These are phyloP conservation scores for Catenaria anguillulae DNA, from an alignment of 371 early-diverging fungal genomes.

Conservation along the genomic window DNA sequence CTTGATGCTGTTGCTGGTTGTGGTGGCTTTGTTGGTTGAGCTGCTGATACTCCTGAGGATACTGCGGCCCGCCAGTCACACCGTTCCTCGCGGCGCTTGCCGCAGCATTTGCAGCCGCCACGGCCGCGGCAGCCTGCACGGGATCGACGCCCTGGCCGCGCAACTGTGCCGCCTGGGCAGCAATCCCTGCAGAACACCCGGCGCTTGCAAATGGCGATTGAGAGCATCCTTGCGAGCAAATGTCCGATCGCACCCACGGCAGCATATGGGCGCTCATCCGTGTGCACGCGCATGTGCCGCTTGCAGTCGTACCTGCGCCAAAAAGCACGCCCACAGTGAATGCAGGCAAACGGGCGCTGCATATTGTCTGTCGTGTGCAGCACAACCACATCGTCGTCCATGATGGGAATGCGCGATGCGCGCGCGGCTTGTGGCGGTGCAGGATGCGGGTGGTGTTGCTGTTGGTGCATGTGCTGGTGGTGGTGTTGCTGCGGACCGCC, in stretches of 20 bases:
- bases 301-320: constrained; percentile 22
- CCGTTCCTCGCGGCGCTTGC: neutral
- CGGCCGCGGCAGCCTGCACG: neutral
- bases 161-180: neutral
- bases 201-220: neutral
- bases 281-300: constrained; percentile 49
- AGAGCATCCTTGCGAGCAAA: neutral
- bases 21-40: neutral
- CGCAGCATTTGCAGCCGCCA: neutral
- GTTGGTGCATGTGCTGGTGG: too few species aligned
- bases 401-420: too few species aligned
- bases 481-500: too few species aligned
- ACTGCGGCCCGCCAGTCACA: neutral
- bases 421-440: too few species aligned
- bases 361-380: neutral
- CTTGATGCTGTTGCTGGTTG: neutral
- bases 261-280: constrained; percentile 45
- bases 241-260: constrained; percentile 24
- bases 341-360: constrained; percentile 38
- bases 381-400: too few species aligned
- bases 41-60: neutral
- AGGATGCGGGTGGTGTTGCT: too few species aligned
- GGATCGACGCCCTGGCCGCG: neutral
- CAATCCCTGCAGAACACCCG: neutral
- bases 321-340: constrained; percentile 20